phyloP scores from a whole-genome alignment of 2,329 filamentous ascomycete genomes.

The Beauveria varroae region DNA sequence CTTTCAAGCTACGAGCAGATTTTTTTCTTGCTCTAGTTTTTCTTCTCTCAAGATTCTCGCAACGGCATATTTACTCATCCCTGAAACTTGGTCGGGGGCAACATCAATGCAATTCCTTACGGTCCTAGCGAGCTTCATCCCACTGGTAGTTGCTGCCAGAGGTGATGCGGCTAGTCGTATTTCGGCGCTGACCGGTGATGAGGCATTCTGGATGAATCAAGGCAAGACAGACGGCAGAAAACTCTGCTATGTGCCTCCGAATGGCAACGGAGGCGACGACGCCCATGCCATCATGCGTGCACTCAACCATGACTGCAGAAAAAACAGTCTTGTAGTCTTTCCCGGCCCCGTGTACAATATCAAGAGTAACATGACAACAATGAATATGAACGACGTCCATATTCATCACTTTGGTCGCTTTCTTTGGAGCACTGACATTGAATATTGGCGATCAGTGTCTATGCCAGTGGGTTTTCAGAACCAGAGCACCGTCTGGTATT shows the following conservation, averaged over 20 bases:
- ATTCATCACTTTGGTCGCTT: conserved; percentile 36
- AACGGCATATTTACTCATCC: no score
- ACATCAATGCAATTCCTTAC: neutral
- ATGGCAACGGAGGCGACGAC: conserved; percentile 22
- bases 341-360: conserved; percentile 28
- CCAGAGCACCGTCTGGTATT: conserved; percentile 45
- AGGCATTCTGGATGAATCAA: neutral
- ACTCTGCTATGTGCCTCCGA: conserved; percentile 23
- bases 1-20: neutral
- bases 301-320: conserved; percentile 23
- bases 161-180: neutral
- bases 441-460: conserved; percentile 45
- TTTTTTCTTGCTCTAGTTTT: neutral
- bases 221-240: neutral
- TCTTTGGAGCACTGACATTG: conserved; percentile 36
- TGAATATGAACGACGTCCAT: conserved; percentile 26
- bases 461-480: conserved; percentile 48
- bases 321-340: conserved; percentile 24
- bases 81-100: neutral
- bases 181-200: neutral
- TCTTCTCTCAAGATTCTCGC: no score
- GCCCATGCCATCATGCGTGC: conserved; percentile 24
- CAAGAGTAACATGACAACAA: conserved; percentile 27
- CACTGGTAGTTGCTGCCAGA: neutral
- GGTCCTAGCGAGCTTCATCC: neutral